Percentiles rank a stretch among this genome's conserved stretches.
Conservation (phyloP, 2,329 filamentous ascomycete genomes). For the Ophiostoma pallidulum region DNA sequence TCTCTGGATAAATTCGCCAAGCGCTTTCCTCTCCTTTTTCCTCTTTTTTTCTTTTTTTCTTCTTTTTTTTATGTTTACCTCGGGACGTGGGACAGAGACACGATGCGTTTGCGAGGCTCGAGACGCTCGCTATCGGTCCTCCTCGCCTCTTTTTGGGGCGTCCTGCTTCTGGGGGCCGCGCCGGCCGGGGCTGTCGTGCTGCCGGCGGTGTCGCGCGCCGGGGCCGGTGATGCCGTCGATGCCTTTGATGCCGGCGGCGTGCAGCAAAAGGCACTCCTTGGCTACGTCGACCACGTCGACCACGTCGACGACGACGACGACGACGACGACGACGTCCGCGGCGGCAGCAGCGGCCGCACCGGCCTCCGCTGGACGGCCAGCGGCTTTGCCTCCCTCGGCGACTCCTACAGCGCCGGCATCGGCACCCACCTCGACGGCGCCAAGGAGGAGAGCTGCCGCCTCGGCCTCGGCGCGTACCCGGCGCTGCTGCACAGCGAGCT, state of each 20-base stretch:
- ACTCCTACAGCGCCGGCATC: conserved; percentile 40
- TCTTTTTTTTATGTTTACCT: too few relatives aligned
- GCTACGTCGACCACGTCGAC: conserved; percentile 20
- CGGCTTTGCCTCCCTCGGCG: conserved; percentile 31
- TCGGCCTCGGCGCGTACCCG: conserved; percentile 33
- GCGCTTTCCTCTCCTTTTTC: too few relatives aligned
- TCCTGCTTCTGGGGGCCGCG: not conserved
- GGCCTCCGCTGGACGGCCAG: conserved; percentile 9
- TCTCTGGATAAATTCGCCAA: too few relatives aligned
- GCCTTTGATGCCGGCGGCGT: too few relatives aligned
- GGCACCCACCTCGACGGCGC: conserved; percentile 32
- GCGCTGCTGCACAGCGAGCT: conserved; percentile 32
- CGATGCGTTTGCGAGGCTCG: too few relatives aligned
- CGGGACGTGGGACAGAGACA: too few relatives aligned
- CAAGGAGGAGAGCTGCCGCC: conserved; percentile 33
- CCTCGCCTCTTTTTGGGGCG: not conserved
- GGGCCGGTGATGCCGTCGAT: too few relatives aligned
- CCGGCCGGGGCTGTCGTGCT: not conserved
- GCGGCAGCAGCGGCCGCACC: not conserved
- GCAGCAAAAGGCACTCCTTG: not conserved
- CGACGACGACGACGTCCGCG: conserved; percentile 19
- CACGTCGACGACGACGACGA: conserved; percentile 1
- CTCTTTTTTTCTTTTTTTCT: too few relatives aligned
- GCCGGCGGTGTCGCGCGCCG: not conserved
- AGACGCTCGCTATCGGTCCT: not conserved